These are phyloP conservation scores for Leptomonas pyrrhocoris DNA, from an alignment of 208 protist species.

Conservation along the genomic window DNA sequence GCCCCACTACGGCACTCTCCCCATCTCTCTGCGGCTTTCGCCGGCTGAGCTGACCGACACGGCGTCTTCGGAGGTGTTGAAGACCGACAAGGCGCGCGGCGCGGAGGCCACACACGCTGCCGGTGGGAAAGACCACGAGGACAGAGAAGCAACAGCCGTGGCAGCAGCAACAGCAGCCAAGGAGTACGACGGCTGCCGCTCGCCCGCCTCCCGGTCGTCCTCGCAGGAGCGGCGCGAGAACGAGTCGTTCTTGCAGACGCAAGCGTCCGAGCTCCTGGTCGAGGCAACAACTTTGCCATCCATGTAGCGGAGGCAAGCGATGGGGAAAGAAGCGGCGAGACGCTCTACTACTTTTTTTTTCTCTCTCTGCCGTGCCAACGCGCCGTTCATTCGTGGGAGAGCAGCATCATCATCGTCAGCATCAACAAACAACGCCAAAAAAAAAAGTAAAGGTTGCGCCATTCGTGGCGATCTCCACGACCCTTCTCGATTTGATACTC, in stretches of 20 bases:
- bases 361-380: too few relatives aligned
- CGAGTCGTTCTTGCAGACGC: slow-evolving; percentile 19
- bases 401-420: too few relatives aligned
- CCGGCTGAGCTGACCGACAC: neutral
- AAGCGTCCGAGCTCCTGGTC: slow-evolving; percentile 20
- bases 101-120: too few relatives aligned
- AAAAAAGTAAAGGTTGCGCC: too few relatives aligned
- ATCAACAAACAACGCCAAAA: too few relatives aligned
- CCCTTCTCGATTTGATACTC: too few relatives aligned
- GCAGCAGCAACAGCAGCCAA: neutral
- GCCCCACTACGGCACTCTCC: neutral
- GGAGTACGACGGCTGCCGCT: neutral
- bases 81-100: neutral
- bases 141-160: neutral
- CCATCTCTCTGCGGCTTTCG: slow-evolving; percentile 1
- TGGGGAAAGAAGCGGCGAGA: neutral
- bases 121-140: neutral
- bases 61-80: neutral
- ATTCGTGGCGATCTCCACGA: too few relatives aligned
- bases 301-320: neutral
- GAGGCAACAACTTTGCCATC: slow-evolving; percentile 18
- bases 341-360: too few relatives aligned
- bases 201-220: neutral
- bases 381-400: too few relatives aligned
- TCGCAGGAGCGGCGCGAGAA: slow-evolving; percentile 17